Percentiles rank a stretch among this genome's conserved stretches.
phyloP scores from a whole-genome alignment of 352 stramenopile genomes.

The Globisporangium perplexum region DNA sequence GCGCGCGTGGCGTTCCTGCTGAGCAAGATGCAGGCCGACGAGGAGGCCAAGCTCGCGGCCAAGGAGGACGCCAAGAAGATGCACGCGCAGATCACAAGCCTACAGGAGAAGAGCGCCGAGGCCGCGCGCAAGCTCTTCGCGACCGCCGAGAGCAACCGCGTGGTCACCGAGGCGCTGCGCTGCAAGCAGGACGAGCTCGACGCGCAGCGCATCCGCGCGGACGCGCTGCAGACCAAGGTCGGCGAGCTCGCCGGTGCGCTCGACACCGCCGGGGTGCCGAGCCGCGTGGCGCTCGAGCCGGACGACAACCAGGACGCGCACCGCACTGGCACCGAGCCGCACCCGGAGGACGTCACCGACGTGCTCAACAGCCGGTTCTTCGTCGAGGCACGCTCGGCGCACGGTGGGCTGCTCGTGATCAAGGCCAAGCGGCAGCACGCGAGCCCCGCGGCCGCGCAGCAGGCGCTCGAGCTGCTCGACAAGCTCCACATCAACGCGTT shows the following conservation, averaged over 20 bases:
- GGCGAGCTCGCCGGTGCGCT: conserved; percentile 45
- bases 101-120: conserved; percentile 88
- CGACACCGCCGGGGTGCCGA: conserved; percentile 39
- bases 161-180: conserved; percentile 89
- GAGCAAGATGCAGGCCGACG: conserved; percentile 96
- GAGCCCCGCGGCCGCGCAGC: conserved; percentile 40
- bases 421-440: conserved; percentile 89
- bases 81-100: conserved; percentile 84
- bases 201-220: conserved; percentile 72
- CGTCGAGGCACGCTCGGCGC: conserved; percentile 72
- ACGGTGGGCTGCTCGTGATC: conserved; percentile 86
- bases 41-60: conserved; percentile 91
- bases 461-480: conserved; percentile 87
- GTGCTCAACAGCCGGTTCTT: conserved; percentile 79
- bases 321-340: conserved; percentile 16
- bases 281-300: conserved; percentile 9
- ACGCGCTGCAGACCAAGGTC: conserved; percentile 76
- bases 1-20: conserved; percentile 92
- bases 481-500: conserved; percentile 89
- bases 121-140: conserved; percentile 87
- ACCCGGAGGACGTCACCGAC: conserved; percentile 55
- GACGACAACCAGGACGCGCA: conserved; percentile 23
- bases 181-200: conserved; percentile 89
- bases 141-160: conserved; percentile 89
- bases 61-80: conserved; percentile 95